Percentiles rank a stretch among this genome's conserved stretches.
These are phyloP conservation scores for Ramularia collo-cygni DNA, from an alignment of 2,329 filamentous ascomycete genomes.

Conservation along the genomic window DNA sequence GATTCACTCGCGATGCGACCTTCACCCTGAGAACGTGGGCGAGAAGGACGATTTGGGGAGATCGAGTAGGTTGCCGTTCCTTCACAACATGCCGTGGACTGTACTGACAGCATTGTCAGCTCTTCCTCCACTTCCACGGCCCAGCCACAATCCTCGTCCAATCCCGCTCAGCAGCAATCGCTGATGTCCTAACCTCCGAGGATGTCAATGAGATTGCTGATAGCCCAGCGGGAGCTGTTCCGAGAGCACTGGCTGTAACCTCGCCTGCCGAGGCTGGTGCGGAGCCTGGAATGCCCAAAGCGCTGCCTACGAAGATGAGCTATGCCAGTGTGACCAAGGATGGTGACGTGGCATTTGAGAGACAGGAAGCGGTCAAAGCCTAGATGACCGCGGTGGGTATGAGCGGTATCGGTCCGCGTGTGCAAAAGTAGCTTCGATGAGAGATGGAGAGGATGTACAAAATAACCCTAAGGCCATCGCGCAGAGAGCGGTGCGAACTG, in stretches of 20 bases:
- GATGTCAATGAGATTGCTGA: conserved; percentile 90
- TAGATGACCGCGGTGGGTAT: too few species aligned
- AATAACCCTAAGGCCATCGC: too few species aligned
- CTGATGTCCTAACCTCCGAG: conserved; percentile 67
- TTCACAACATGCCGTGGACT: background rate
- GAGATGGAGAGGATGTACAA: too few species aligned
- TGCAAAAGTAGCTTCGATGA: too few species aligned
- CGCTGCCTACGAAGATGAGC: conserved; percentile 26
- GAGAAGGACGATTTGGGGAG: conserved; percentile 83
- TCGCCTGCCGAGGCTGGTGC: conserved; percentile 24
- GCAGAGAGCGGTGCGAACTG: too few species aligned
- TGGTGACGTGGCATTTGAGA: conserved; percentile 29
- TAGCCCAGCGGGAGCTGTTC: conserved; percentile 63
- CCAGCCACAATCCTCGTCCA: conserved; percentile 82
- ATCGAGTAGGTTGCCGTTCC: conserved; percentile 51
- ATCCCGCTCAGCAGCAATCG: conserved; percentile 71
- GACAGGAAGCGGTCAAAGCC: background rate
- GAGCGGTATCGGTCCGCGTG: too few species aligned
- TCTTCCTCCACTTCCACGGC: conserved; percentile 86
- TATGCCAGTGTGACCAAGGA: conserved; percentile 28
- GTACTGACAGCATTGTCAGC: conserved; percentile 29
- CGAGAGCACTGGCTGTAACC: conserved; percentile 46
- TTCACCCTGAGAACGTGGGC: conserved; percentile 69
- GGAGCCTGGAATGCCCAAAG: conserved; percentile 13
- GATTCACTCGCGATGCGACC: conserved; percentile 55